A percentile compares a stretch with the other conserved stretches of the same genome.
Conservation (phyloP, 1,284 basidiomycete species). For the Puccinia novopanici region DNA sequence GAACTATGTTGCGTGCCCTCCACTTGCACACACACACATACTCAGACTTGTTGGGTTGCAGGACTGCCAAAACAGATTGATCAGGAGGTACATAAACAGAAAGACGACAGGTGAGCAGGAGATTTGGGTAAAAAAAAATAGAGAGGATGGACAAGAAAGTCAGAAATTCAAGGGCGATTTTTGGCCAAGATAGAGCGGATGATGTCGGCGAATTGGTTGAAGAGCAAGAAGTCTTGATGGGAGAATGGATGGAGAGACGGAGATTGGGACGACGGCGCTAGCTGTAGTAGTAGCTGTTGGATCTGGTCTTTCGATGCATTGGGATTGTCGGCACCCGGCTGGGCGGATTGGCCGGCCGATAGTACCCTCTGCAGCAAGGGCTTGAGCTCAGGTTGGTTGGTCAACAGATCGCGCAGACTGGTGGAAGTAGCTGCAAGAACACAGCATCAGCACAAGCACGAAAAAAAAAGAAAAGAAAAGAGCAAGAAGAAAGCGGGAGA, state of each 20-base stretch:
- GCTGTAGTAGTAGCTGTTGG: constrained; percentile 1
- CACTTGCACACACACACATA: no score
- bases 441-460: background rate
- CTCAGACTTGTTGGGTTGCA: background rate
- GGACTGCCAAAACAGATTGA: background rate
- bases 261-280: background rate
- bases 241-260: constrained; percentile 3
- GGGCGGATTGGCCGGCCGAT: background rate
- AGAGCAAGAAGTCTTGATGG: background rate
- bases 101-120: background rate
- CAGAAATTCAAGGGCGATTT: background rate
- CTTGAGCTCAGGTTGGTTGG: background rate
- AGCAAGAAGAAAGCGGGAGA: background rate
- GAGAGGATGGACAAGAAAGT: background rate
- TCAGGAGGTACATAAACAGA: background rate
- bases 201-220: constrained; percentile 1
- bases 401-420: background rate
- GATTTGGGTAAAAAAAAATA: background rate
- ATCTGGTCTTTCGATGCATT: background rate
- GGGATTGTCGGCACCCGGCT: no score
- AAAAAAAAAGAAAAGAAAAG: constrained; percentile 10
- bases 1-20: no score
- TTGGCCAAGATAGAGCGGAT: background rate
- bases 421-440: background rate
- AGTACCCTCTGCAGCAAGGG: background rate